Percentiles rank a stretch among this genome's conserved stretches.
Conservation (phyloP, 306 rosid species). For the Quercus dentata region DNA sequence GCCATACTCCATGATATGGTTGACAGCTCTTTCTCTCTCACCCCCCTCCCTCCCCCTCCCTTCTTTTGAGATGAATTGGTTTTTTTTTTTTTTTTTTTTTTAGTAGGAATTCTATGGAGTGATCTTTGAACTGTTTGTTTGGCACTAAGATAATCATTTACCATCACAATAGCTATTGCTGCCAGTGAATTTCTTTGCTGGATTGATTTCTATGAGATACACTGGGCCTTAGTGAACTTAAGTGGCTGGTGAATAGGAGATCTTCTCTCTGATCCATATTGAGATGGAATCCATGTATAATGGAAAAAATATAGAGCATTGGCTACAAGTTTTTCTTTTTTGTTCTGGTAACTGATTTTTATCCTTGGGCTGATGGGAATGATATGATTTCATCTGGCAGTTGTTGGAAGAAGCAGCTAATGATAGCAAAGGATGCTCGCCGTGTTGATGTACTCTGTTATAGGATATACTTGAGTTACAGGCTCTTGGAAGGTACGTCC, state of each 20-base stretch:
- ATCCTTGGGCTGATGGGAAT: constrained; percentile 25
- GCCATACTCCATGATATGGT: not conserved
- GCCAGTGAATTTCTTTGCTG: not conserved
- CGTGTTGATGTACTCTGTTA: constrained; percentile 88
- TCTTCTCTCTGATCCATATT: not conserved
- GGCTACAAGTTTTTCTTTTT: constrained; percentile 5
- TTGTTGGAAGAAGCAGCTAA: constrained; percentile 94
- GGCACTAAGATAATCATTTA: not conserved
- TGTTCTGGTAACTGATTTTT: constrained; percentile 9
- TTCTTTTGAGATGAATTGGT: not conserved
- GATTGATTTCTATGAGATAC: not conserved
- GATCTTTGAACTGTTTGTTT: not conserved
- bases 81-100: not conserved
- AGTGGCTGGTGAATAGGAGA: not conserved
- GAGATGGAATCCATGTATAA: not conserved
- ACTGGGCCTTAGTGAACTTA: not conserved
- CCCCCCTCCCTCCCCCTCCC: too few relatives aligned
- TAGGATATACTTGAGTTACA: constrained; percentile 89
- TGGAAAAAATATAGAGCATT: not conserved
- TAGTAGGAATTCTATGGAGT: not conserved
- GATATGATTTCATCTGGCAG: constrained; percentile 44
- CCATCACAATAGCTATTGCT: not conserved
- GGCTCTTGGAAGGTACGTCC: constrained; percentile 78
- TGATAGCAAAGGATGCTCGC: constrained; percentile 89
- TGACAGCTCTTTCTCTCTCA: not conserved